Conservation (phyloP, 1,284 basidiomycete genomes). For the Tremellales sp. region DNA sequence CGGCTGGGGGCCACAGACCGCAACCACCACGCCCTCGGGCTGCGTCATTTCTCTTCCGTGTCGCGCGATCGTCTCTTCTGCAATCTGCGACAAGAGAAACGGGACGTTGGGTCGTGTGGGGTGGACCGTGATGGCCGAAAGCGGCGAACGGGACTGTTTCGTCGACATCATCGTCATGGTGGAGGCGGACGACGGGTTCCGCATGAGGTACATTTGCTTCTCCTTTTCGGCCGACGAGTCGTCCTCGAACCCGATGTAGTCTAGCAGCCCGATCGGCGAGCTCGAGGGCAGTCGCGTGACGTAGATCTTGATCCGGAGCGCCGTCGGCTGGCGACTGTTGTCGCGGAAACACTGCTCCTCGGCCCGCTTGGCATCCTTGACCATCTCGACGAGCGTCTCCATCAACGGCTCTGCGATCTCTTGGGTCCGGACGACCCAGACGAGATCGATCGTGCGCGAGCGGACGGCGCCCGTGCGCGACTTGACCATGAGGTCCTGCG, state of each 20-base stretch:
- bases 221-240: slow-evolving; percentile 23
- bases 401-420: slow-evolving; percentile 38
- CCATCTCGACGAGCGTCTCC: slow-evolving; percentile 31
- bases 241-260: background rate
- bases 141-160: slow-evolving; percentile 2
- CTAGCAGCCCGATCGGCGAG: slow-evolving; percentile 34
- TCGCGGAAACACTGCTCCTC: slow-evolving; percentile 30
- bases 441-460: slow-evolving; percentile 41
- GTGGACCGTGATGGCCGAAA: slow-evolving; percentile 24
- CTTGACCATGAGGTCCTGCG: slow-evolving; percentile 36
- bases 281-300: slow-evolving; percentile 36
- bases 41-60: slow-evolving; percentile 17
- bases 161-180: slow-evolving; percentile 6
- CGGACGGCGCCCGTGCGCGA: slow-evolving; percentile 42
- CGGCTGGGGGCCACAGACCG: slow-evolving; percentile 39
- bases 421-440: slow-evolving; percentile 45
- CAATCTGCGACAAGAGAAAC: slow-evolving; percentile 18
- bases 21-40: slow-evolving; percentile 32
- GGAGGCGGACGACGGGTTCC: slow-evolving; percentile 20
- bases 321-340: slow-evolving; percentile 24
- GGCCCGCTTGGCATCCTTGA: slow-evolving; percentile 35
- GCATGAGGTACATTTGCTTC: slow-evolving; percentile 25
- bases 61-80: slow-evolving; percentile 23
- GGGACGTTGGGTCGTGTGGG: slow-evolving; percentile 33
- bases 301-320: slow-evolving; percentile 40